These are phyloP conservation scores for Pulveroboletus frians DNA, from an alignment of 768 basidiomycete species.

Conservation along the genomic window DNA sequence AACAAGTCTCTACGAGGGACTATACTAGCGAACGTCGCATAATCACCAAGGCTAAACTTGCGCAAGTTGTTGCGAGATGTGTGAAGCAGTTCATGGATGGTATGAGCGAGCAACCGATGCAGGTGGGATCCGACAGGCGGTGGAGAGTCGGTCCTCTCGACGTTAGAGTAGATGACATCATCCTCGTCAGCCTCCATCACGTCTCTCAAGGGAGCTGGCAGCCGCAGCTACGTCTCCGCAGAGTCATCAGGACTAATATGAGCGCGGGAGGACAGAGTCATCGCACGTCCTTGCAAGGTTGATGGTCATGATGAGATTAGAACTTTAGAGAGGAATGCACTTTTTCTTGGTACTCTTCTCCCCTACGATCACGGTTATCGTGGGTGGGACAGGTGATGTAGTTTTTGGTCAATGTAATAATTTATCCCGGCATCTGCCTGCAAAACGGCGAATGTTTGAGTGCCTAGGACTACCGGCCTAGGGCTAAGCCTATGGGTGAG, in stretches of 20 bases:
- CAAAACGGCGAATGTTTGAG: no score
- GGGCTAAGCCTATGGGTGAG: no score
- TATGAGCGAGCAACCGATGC: conserved; percentile 4
- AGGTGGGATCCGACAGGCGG: neutral
- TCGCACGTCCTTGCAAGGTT: neutral
- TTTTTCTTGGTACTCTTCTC: no score
- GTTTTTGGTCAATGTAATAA: no score
- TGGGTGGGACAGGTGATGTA: no score
- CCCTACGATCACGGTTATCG: no score
- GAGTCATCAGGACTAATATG: neutral
- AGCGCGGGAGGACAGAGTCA: neutral
- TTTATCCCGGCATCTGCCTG: no score
- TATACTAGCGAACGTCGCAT: conserved; percentile 63
- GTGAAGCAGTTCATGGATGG: conserved; percentile 27
- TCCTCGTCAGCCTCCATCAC: conserved; percentile 71
- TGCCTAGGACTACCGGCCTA: no score
- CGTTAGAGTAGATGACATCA: conserved; percentile 15
- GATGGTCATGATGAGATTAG: no score
- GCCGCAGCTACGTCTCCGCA: conserved; percentile 54
- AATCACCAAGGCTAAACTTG: conserved; percentile 63
- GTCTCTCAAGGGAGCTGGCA: conserved; percentile 79
- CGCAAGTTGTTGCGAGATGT: conserved; percentile 66
- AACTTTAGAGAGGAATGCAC: no score
- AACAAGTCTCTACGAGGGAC: conserved; percentile 69
- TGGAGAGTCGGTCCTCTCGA: conserved; percentile 15